A percentile compares a stretch with the other conserved stretches of the same genome.
Evolutionary conservation across 805 yeast species (phyloP).

Genomic region (Candida glaebosa): DNA sequence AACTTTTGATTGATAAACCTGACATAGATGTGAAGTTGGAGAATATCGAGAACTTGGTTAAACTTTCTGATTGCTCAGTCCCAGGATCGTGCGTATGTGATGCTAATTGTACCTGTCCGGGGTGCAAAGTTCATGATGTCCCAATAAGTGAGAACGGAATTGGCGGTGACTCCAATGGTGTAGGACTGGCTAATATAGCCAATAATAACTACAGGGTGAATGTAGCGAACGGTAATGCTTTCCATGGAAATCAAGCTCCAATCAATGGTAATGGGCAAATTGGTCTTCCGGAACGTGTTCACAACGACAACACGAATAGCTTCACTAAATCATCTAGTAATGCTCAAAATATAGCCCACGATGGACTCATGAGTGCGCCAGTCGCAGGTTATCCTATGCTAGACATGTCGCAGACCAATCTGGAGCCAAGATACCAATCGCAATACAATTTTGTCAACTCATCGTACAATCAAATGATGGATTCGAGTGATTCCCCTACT

Average conservation of each 20-base stretch:
- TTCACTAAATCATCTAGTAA: no score
- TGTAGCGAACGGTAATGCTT: no score
- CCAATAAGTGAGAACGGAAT: not conserved
- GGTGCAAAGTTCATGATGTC: conserved; percentile 31
- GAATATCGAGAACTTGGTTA: conserved; percentile 17
- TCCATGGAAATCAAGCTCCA: not conserved
- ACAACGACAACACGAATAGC: no score
- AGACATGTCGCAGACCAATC: no score
- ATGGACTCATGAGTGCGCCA: no score
- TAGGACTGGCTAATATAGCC: not conserved
- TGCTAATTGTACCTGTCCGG: conserved; percentile 33
- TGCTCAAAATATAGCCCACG: no score
- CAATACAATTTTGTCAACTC: not conserved
- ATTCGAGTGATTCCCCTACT: conserved; percentile 6
- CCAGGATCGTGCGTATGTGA: conserved; percentile 37
- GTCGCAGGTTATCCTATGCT: not conserved
- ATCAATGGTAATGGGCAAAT: no score
- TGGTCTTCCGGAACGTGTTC: no score
- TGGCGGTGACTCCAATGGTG: not conserved
- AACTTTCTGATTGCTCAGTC: conserved; percentile 31
- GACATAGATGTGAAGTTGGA: not conserved
- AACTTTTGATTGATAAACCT: not conserved
- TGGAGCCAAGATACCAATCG: not conserved
- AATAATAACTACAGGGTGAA: not conserved
- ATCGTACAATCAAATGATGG: conserved; percentile 7